Conservation (phyloP, 495 filamentous ascomycete genomes). For the Massariosphaeria phaeospora region DNA sequence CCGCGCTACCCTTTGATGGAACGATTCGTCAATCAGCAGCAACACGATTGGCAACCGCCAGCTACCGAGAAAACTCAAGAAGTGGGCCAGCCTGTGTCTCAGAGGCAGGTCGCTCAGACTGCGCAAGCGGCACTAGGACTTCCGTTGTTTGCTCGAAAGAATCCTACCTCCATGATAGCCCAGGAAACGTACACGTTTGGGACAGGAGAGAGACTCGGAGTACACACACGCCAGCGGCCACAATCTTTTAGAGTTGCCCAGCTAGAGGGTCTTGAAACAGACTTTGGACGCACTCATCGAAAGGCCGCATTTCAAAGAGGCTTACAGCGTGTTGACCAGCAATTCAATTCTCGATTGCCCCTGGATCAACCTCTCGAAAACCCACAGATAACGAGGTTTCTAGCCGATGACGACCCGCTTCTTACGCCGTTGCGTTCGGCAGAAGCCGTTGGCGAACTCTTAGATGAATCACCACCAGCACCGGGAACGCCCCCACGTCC, state of each 20-base stretch:
- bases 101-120: too few relatives aligned
- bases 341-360: neutral
- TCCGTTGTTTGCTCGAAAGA: too few relatives aligned
- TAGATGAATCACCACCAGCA: neutral
- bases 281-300: constrained; percentile 29
- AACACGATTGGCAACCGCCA: neutral
- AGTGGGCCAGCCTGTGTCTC: too few relatives aligned
- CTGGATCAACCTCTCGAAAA: constrained; percentile 1
- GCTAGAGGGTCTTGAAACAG: constrained; percentile 36
- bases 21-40: constrained; percentile 9
- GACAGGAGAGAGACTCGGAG: neutral
- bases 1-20: constrained; percentile 29
- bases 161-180: too few relatives aligned
- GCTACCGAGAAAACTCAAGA: neutral
- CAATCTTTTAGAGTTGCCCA: constrained; percentile 31
- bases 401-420: constrained; percentile 21
- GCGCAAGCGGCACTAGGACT: too few relatives aligned
- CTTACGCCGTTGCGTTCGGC: constrained; percentile 14
- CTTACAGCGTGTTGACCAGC: constrained; percentile 24
- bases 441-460: constrained; percentile 5
- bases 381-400: constrained; percentile 24
- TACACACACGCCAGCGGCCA: neutral
- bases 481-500: neutral
- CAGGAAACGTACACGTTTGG: too few relatives aligned
- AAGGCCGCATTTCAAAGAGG: constrained; percentile 33